phyloP scores from a whole-genome alignment of 192 early-diverging fungal species.

The Coemansia aciculifera region DNA sequence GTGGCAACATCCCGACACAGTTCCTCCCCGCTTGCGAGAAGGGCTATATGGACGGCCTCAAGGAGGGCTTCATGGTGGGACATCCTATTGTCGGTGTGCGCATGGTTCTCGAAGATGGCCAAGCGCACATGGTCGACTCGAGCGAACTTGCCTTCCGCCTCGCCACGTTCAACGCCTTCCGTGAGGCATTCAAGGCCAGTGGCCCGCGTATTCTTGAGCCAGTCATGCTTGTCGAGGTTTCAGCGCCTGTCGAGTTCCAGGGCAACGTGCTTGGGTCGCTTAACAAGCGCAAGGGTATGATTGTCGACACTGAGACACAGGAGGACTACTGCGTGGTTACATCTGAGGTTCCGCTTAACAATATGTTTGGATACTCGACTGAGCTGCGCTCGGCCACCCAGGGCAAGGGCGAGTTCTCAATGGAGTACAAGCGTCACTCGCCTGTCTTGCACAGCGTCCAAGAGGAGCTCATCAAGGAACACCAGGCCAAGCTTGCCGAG shows the following conservation, averaged over 20 bases:
- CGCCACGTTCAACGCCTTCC: slow-evolving; percentile 83
- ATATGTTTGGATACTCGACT: slow-evolving; percentile 98
- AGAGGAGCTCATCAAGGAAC: slow-evolving; percentile 81
- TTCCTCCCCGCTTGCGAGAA: slow-evolving; percentile 96
- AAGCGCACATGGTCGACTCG: slow-evolving; percentile 91
- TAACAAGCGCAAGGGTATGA: slow-evolving; percentile 97
- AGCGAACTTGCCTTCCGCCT: slow-evolving; percentile 94
- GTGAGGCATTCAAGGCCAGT: slow-evolving; percentile 83
- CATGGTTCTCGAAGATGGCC: slow-evolving; percentile 90
- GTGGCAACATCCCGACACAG: slow-evolving; percentile 90
- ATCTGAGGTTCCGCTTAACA: slow-evolving; percentile 92
- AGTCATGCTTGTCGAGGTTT: slow-evolving; percentile 92
- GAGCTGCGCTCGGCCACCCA: slow-evolving; percentile 90
- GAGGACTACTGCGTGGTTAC: slow-evolving; percentile 88
- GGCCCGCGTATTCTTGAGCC: slow-evolving; percentile 89
- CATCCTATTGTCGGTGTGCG: slow-evolving; percentile 84
- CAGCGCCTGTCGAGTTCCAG: slow-evolving; percentile 91
- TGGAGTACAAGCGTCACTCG: slow-evolving; percentile 92
- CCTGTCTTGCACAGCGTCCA: slow-evolving; percentile 81
- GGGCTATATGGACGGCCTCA: slow-evolving; percentile 87
- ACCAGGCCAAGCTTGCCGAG: slow-evolving; percentile 70
- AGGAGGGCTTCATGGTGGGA: slow-evolving; percentile 90
- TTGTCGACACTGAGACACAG: slow-evolving; percentile 87
- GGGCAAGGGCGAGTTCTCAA: slow-evolving; percentile 98
- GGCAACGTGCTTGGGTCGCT: slow-evolving; percentile 86